Base-by-base conservation (phyloP, 306 rosid genomes). In the Prunus salicina region DNA sequence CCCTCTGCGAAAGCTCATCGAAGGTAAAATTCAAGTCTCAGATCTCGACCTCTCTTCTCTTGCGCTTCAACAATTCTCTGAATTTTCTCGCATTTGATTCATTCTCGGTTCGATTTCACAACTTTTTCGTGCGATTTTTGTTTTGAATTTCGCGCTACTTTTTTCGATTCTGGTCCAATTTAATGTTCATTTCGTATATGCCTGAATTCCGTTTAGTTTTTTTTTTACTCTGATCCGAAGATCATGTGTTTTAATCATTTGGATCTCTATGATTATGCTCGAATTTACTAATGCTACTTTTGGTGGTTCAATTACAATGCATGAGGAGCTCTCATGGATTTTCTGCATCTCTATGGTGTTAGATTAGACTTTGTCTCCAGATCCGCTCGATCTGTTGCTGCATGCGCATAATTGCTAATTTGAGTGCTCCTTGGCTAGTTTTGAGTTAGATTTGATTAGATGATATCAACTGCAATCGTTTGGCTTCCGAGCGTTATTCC, bases 21-120 rank as follows among this genome's bases (percentile, higher is more conserved):
- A 85, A 85, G 97, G 96, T 92, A 80, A 74, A 15, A 74, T 71
- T 80, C 78, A 4, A 72, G 18, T 15, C 75, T 74, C 78, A 83
- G 87, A 87, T 74, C 86, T 71, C 77, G 1, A 25, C 20, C 47
- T 51, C 50, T 72, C 9, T 46, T 18, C 24, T 67, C 38, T 30
- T 15, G 3, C 15, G 22, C 61, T 19, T 19, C 28, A 28, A 50
- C 15, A 73, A 56, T 24, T 58, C 67, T 66, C 49, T 51, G 18
- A 61, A 52, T 78, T 74, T 27, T 22, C 8, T 49, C 12, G 57
- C 83, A 73, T 67, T 67, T 66, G 50, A 6, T 32, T 43, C 19
- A 2, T 49, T 56, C 72, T 49, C 67, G 28, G 71, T 80, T 80
- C 58, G 78, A 62, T 61, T 73, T 69, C 22, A 15, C 4, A 8